A percentile compares a stretch with the other conserved stretches of the same genome.
Evolutionary conservation across 768 basidiomycete species (phyloP).

Genomic region (Mycena kentingensis): DNA sequence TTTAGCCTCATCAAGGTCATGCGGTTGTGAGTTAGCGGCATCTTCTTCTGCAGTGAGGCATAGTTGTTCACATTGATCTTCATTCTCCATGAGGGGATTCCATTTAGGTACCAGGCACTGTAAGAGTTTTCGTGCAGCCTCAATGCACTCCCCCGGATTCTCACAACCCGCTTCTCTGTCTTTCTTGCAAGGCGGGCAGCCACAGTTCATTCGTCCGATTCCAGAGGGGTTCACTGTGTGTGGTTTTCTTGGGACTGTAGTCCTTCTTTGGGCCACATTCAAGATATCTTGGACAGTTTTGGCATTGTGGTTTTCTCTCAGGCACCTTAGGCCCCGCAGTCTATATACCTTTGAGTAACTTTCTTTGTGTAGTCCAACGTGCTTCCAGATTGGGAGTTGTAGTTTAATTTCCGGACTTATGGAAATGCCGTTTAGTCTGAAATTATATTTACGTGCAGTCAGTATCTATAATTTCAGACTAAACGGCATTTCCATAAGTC

Average conservation of each 20-base stretch:
- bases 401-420: not conserved
- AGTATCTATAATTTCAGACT: too few species aligned
- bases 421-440: not conserved
- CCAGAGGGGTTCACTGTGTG: constrained; percentile 4
- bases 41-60: not conserved
- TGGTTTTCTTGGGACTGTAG: not conserved
- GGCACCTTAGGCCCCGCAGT: not conserved
- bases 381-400: constrained; percentile 3
- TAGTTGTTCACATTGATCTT: not conserved
- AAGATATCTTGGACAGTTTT: not conserved
- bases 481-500: too few species aligned
- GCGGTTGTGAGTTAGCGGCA: not conserved
- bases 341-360: not conserved
- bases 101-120: not conserved
- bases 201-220: constrained; percentile 4
- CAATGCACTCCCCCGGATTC: constrained; percentile 5
- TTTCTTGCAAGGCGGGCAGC: not conserved
- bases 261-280: not conserved
- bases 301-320: not conserved
- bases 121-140: not conserved
- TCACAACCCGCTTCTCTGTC: not conserved
- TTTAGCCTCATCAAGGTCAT: too few species aligned
- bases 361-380: not conserved
- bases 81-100: not conserved
- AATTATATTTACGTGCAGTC: not conserved